A percentile compares a stretch with the other conserved stretches of the same genome.
Evolutionary conservation across 495 filamentous ascomycete species (phyloP).

Genomic region (Penicillium coprophilum): DNA sequence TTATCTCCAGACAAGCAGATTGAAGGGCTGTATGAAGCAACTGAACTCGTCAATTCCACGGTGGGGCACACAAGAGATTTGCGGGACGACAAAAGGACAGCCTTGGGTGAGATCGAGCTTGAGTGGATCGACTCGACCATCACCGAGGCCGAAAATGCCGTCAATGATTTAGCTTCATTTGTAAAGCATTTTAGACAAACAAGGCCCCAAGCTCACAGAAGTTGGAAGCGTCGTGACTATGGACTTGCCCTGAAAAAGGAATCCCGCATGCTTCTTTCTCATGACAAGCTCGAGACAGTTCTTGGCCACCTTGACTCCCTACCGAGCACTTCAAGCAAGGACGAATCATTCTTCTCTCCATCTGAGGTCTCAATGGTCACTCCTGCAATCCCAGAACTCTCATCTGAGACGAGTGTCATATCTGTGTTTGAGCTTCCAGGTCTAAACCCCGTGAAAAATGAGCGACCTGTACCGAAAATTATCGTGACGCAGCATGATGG

Average conservation of each 20-base stretch:
- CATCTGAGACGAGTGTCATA: background rate
- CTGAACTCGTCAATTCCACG: background rate
- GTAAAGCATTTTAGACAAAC: background rate
- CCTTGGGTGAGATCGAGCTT: slow-evolving; percentile 5
- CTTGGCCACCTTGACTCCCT: slow-evolving; percentile 5
- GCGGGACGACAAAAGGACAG: background rate
- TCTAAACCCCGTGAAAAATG: background rate
- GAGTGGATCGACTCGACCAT: slow-evolving; percentile 12
- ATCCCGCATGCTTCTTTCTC: background rate
- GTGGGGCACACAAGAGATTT: background rate
- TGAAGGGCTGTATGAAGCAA: background rate
- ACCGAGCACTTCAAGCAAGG: background rate
- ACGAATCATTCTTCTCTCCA: background rate
- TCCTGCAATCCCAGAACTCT: background rate
- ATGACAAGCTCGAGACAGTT: background rate
- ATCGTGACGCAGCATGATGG: slow-evolving; percentile 8
- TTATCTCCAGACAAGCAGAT: slow-evolving; percentile 2
- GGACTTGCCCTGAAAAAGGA: slow-evolving; percentile 2
- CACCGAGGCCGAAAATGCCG: background rate
- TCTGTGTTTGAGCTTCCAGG: background rate
- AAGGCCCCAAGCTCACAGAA: background rate
- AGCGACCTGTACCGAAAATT: slow-evolving; percentile 5
- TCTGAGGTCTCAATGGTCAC: background rate
- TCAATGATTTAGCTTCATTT: background rate
- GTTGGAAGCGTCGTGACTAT: background rate